phyloP scores from a whole-genome alignment of 2,329 filamentous ascomycete genomes.

The Colletotrichum sp. region DNA sequence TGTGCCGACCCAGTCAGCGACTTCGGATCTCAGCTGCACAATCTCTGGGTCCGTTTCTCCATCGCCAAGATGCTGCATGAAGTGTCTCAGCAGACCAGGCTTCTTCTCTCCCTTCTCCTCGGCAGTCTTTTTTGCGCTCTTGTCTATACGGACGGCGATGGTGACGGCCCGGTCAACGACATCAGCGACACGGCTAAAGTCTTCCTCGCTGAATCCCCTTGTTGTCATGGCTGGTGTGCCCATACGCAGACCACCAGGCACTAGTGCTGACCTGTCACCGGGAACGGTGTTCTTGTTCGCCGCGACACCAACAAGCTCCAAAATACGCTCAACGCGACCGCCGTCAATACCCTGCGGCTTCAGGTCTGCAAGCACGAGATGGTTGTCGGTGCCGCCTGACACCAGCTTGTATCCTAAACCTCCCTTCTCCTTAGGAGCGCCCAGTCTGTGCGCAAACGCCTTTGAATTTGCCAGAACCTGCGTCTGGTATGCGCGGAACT shows the following conservation, averaged over 20 bases:
- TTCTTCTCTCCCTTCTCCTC: conserved; percentile 71
- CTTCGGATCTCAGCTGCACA: conserved; percentile 73
- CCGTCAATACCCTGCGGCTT: conserved; percentile 89
- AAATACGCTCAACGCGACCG: conserved; percentile 84
- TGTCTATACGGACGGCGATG: conserved; percentile 78
- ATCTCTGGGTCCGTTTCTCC: conserved; percentile 74
- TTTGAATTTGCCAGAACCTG: conserved; percentile 91
- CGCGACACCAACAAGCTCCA: conserved; percentile 94
- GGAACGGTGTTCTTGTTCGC: conserved; percentile 99
- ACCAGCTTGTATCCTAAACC: conserved; percentile 88
- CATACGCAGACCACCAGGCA: conserved; percentile 91
- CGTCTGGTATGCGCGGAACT: conserved; percentile 92
- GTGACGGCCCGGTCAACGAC: conserved; percentile 84
- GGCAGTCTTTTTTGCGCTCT: conserved; percentile 70
- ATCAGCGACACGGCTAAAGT: conserved; percentile 86
- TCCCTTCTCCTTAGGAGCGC: conserved; percentile 72
- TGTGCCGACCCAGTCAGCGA: conserved; percentile 79
- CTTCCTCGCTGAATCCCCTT: conserved; percentile 85
- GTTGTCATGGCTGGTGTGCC: conserved; percentile 98
- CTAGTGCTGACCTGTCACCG: conserved; percentile 90
- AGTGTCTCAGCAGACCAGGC: conserved; percentile 67
- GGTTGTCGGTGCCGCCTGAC: conserved; percentile 94
- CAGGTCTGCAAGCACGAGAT: conserved; percentile 90
- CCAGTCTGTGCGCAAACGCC: conserved; percentile 74
- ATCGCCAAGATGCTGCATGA: conserved; percentile 70